A percentile compares a stretch with the other conserved stretches of the same genome.
phyloP scores from a whole-genome alignment of 116 monocot genomes.

The Papilionanthe hybrid region DNA sequence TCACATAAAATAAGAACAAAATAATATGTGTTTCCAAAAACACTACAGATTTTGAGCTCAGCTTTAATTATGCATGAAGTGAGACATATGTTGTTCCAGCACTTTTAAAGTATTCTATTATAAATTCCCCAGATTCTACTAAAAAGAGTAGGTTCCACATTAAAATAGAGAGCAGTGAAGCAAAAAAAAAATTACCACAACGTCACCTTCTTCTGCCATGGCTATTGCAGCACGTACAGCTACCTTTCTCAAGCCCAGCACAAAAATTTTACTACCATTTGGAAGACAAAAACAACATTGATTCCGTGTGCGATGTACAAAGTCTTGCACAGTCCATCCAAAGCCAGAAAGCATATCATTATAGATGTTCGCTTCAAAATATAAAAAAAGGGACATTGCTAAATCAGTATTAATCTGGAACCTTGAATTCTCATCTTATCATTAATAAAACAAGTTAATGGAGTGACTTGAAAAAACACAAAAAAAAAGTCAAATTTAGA shows the following conservation, averaged over 20 bases:
- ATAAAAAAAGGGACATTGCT: background rate
- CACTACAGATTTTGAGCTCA: background rate
- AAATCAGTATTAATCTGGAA: background rate
- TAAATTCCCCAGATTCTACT: background rate
- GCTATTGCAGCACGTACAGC: slow-evolving; percentile 29
- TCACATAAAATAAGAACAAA: background rate
- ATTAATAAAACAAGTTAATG: background rate
- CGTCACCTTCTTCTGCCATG: slow-evolving; percentile 36
- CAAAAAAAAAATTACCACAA: slow-evolving; percentile 19
- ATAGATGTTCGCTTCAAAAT: slow-evolving; percentile 22
- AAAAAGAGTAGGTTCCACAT: background rate
- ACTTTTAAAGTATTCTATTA: background rate
- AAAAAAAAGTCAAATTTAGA: background rate
- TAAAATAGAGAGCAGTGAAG: background rate
- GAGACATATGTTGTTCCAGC: background rate
- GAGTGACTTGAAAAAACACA: background rate
- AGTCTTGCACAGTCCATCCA: slow-evolving; percentile 28
- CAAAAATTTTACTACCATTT: slow-evolving; percentile 28
- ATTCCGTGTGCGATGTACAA: background rate
- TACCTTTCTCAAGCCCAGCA: slow-evolving; percentile 24
- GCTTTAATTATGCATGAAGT: background rate
- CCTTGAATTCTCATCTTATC: background rate
- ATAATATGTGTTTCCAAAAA: background rate
- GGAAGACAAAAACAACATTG: slow-evolving; percentile 9
- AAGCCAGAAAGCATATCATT: slow-evolving; percentile 31